These are phyloP conservation scores for Elaeis oleifera DNA, from an alignment of 202 grass and related monocot species.

Conservation along the genomic window DNA sequence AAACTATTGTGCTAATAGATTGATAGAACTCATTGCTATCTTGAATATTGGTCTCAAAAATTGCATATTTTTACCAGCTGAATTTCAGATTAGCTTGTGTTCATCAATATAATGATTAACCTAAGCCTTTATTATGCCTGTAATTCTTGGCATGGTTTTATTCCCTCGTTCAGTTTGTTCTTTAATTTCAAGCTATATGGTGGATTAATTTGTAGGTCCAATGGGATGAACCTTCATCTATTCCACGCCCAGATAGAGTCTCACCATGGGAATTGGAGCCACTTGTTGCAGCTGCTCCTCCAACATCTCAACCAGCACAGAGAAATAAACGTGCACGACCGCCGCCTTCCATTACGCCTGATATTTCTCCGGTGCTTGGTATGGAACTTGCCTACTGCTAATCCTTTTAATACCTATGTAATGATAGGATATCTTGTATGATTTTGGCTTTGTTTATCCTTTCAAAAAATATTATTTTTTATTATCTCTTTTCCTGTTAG, in stretches of 20 bases:
- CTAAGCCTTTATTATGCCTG: no score
- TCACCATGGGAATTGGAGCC: slow-evolving; percentile 93
- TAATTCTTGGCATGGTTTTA: slow-evolving; percentile 3
- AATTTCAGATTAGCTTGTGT: no score
- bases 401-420: not conserved
- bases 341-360: slow-evolving; percentile 35
- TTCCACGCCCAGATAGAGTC: slow-evolving; percentile 64
- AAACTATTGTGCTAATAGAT: no score
- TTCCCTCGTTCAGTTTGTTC: slow-evolving; percentile 1
- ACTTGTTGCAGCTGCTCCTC: slow-evolving; percentile 39
- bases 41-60: no score
- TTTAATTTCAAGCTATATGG: slow-evolving; percentile 10
- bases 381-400: slow-evolving; percentile 22
- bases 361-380: slow-evolving; percentile 49
- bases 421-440: slow-evolving; percentile 14
- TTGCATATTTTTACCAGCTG: no score
- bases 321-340: slow-evolving; percentile 65
- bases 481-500: no score
- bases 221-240: slow-evolving; percentile 90
- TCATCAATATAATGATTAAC: no score
- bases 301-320: slow-evolving; percentile 38
- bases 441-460: not conserved
- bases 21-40: no score
- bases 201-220: slow-evolving; percentile 57
- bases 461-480: no score